Base-by-base conservation (phyloP, 2,329 filamentous ascomycete genomes). In the Fusarium musae region DNA sequence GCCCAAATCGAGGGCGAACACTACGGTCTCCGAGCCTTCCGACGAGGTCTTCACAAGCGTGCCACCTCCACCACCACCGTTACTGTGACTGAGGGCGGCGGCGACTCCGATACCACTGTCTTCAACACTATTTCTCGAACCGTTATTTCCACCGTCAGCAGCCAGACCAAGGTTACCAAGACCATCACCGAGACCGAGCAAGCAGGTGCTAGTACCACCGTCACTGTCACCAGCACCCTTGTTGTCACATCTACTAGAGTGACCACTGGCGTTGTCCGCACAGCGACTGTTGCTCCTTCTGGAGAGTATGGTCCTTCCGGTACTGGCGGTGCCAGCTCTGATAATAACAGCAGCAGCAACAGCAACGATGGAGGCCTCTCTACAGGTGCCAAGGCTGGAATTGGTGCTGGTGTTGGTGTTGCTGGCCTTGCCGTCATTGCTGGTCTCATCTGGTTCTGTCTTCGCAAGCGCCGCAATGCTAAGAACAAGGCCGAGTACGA, bases 311-410 rank as follows among this genome's bases (percentile, higher is more conserved):
- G 76, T 15, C 52, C 73, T 59, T 68, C 71, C 28, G 70, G 66
- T 28, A 71, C 66, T 40, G 63, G 56, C 53, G 63, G 59, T 15
- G 46, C 74, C 42, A 62, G 49, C 19, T 59, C 70, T 13, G 66
- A 58, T 53, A 58, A 57, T 23, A 66, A 52, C 50, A 70, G 56
- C 65, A 66, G 59, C 66, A 69, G 69, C 65, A 69, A 23, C 64
- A 66, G 69, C 63, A 49, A 64, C 37, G 59, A 59, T 42, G 70
- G 75, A 15, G 82, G 83, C 9, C 79, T 85, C 15, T 82, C 81
- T 3, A 83, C 80, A 11, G 84, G 83, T 34, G 84, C 83, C 68
- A 84, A 85, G 80, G 82, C 82, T 47, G 84, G 84, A 60, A 85
- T 85, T 42, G 84, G 84, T 59, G 81, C 80, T 28, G 84, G 82